Base-by-base conservation (phyloP, 2,329 filamentous ascomycete species). In the Verticillium tricorpus region DNA sequence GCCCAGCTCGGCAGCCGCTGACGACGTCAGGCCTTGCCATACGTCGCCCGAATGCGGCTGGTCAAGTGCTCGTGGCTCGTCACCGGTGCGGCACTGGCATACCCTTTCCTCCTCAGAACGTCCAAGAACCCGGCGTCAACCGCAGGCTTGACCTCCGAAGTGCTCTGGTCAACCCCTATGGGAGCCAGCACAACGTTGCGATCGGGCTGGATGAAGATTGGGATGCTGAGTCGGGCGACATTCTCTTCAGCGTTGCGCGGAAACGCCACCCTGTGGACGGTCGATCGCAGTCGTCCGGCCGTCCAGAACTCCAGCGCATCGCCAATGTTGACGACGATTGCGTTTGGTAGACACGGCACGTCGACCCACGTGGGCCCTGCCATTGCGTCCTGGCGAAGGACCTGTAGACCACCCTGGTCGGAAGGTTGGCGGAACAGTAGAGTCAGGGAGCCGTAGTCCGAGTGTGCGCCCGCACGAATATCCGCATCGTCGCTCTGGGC, bases 401-500 rank as follows among this genome's bases (percentile, higher is more conserved):
- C 89, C 73, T 99, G 93, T 1, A 99, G 81, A 0, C 95, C 95
- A 0, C 93, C 89, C 70, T 97, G 93, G 1, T 90, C 90, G 0
- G 2, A 93, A 84, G 61, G 57, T 35, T 65, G 64, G 67, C 95
- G 92, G 80, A 99, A 98, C 11, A 98, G 84, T n/a, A 89, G 78
- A 1, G 86, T 89, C 60, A 89, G 76, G 61, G 82, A 85, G 60
- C 87, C 87, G 76, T 96, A 97, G 77, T 97, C 93, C 4, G 90
- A 94, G 75, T 98, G 94, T 0, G 94, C 93, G 61, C 94, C 95
- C 5, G 94, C 94, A 31, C 94, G 89, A 64, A 97, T 85, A 70
- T 94, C 91, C 58, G 78, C 69, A 65, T 69, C 73, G 6, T 73
- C 70, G 12, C n/a, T 5, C 22, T 50, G 8, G 2, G 79, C 79